Base-by-base conservation (phyloP, 371 early-diverging fungal genomes). In the Lichtheimia corymbifera region DNA sequence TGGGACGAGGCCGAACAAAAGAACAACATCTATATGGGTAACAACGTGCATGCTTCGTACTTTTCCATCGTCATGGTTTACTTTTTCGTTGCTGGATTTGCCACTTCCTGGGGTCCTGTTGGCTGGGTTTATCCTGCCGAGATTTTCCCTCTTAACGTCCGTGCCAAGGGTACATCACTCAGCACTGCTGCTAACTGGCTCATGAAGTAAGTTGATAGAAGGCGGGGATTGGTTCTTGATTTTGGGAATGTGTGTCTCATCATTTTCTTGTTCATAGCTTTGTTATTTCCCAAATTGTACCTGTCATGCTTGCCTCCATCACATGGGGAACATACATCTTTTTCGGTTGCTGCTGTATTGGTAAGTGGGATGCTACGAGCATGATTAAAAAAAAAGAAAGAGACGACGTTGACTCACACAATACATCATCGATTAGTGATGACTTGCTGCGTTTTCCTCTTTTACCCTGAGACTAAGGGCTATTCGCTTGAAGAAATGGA, bases 181-280 rank as follows among this genome's bases (percentile, higher is more conserved):
- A 70, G 83, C 27, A 91, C 89, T 22, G 81, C 88, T 69, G 80
- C 87, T 65, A 89, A 89, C 81, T 91, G 88, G 88, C 63, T 74
- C 45, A 74, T 63, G 57, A 63, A 63, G 47, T 47, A 47, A 47
- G 47, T 47, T 47, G 18, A n/a, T 5, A 11, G 5, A 18, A 1
- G 11, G 2, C 9, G 7, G 5, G 15, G 7, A n/a, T 18, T n/a
- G n/a, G n/a, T n/a, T n/a, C n/a, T n/a, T n/a, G n/a, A n/a, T n/a
- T n/a, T n/a, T 43, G 1, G 18, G 14, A 18, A 47, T 1, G 5
- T 18, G 47, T 47, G 2, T 7, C 20, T 47, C 14, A 47, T 11
- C 43, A 43, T 18, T 11, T n/a, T 1, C 0, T 47, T n/a, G 4
- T 15, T 15, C 9, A 5, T 47, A 86, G 83, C 74, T 77, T 75